phyloP scores from a whole-genome alignment of 305 asterid species.

The Rubia balearica region DNA sequence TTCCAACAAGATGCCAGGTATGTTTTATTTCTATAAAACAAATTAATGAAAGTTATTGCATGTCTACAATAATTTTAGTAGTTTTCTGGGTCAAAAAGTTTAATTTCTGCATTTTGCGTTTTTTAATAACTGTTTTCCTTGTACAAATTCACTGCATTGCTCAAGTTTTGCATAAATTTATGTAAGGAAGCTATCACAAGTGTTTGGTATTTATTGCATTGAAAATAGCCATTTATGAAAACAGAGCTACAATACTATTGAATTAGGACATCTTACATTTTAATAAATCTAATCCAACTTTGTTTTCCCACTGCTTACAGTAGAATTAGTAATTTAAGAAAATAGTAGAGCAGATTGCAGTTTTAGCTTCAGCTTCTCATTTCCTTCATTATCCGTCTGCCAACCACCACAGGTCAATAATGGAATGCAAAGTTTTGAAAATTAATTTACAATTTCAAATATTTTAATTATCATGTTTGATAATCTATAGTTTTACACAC shows the following conservation, averaged over 20 bases:
- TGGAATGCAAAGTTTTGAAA: too few species aligned
- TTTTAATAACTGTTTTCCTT: background rate
- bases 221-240: too few species aligned
- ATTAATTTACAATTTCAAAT: too few species aligned
- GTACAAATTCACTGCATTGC: background rate
- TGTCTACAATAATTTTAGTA: too few species aligned
- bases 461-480: too few species aligned
- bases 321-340: conserved; percentile 56
- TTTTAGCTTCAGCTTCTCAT: conserved; percentile 72
- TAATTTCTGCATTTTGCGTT: conserved; percentile 24
- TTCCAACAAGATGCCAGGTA: too few species aligned
- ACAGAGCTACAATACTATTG: too few species aligned
- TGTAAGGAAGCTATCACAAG: too few species aligned
- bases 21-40: too few species aligned
- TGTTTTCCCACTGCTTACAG: conserved; percentile 52
- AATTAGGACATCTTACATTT: background rate
- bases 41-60: too few species aligned
- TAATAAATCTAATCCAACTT: conserved; percentile 11
- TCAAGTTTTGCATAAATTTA: background rate
- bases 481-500: too few species aligned
- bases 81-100: conserved; percentile 16
- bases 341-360: conserved; percentile 66
- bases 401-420: too few species aligned
- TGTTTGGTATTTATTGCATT: background rate
- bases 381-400: conserved; percentile 37